phyloP scores from a whole-genome alignment of 2,329 filamentous ascomycete species.

The Exophiala xenobiotica region DNA sequence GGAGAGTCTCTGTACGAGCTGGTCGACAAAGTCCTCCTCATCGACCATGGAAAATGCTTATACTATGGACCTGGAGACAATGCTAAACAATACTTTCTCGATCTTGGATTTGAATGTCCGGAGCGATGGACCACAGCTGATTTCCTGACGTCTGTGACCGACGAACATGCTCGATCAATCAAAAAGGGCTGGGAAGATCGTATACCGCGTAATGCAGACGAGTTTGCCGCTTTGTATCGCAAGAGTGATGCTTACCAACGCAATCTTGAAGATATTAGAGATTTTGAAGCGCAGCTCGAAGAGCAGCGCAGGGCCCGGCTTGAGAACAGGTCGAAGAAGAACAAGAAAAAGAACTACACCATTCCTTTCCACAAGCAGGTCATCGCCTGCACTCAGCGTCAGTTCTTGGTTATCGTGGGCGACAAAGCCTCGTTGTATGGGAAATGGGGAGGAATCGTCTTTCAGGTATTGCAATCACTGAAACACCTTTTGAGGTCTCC shows the following conservation, averaged over 20 bases:
- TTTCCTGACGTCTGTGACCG: conserved; percentile 71
- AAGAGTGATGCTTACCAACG: conserved; percentile 47
- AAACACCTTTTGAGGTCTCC: background rate
- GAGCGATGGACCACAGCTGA: conserved; percentile 71
- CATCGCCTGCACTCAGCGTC: conserved; percentile 54
- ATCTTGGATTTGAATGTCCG: conserved; percentile 71
- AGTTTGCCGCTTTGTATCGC: conserved; percentile 55
- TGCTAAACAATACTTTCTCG: conserved; percentile 67
- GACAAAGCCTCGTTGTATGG: conserved; percentile 51
- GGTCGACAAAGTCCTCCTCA: conserved; percentile 67
- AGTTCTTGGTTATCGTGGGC: conserved; percentile 55
- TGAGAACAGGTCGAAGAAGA: conserved; percentile 39
- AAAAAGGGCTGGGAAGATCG: conserved; percentile 58
- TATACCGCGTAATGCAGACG: conserved; percentile 54
- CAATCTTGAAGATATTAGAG: conserved; percentile 50
- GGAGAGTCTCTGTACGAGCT: conserved; percentile 51
- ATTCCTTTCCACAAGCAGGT: conserved; percentile 53
- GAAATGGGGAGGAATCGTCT: conserved; percentile 52
- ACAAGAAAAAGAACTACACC: conserved; percentile 53
- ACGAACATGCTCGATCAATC: conserved; percentile 56
- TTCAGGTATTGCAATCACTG: conserved; percentile 31
- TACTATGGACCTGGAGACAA: conserved; percentile 66
- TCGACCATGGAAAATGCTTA: conserved; percentile 68
- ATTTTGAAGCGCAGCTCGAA: conserved; percentile 54
- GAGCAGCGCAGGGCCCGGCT: conserved; percentile 42